Base-by-base conservation (phyloP, 176 grass and related monocot species). In the Oryza australiensis region DNA sequence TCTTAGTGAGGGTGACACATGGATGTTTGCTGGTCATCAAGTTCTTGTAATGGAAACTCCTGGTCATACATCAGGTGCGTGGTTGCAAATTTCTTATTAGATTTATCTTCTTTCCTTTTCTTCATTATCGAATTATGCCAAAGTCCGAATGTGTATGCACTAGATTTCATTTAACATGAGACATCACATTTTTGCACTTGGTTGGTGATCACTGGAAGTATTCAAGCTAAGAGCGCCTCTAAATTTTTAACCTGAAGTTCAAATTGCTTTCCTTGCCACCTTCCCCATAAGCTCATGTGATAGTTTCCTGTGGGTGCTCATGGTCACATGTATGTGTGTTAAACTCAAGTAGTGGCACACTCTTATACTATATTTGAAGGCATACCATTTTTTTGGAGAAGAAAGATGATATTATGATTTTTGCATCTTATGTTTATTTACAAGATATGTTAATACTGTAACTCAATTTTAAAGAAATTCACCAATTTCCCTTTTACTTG, bases 1-100 rank as follows among this genome's bases (percentile, higher is more conserved):
- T 77, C 88, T 99, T 64, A 74, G 85, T 79, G 96, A 99, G 70
- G 93, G 91, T 78, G 91, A 99, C 79, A 90, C 77, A 51, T 99
- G 96, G 96, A 99, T 99, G 96, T 99, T 99, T 85, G 93, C 89
- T 1, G 89, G 96, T 35, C 96, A 99, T 87, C 90, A 89, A 74
- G 96, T 95, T 85, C 77, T 93, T 90, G 93, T 99, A 42, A 88
- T 99, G 89, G 92, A 95, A 88, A 99, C 96, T 83, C 93, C 96
- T 76, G 96, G 96, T 4, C 96, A 99, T 76, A 99, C 96, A 76
- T 74, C 77, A 92, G 93, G 93, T 92, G 55, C 35, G 80, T 77
- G 62, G 53, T 83, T 69, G 29, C 38, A 78, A 75, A 48, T 55
- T 70, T 63, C 12, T 59, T 51, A 35, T 23, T 64, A 29, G 12